Percentiles rank a stretch among this genome's conserved stretches.
phyloP scores from a whole-genome alignment of 768 basidiomycete species.

The Podaxis pistillaris region DNA sequence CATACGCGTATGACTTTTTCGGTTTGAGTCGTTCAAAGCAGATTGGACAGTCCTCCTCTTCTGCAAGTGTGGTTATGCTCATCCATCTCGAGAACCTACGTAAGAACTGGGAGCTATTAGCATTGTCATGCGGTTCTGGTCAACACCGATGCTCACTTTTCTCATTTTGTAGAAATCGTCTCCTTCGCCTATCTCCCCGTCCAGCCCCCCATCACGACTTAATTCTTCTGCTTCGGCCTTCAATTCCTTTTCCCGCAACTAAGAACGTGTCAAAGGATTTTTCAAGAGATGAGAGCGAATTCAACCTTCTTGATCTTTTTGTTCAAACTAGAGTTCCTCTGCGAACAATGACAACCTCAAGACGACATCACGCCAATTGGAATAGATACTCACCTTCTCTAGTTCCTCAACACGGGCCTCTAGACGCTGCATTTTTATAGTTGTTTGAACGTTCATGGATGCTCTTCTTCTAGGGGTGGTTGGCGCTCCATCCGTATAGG shows the following conservation, averaged over 20 bases:
- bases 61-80: conserved; percentile 32
- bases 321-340: conserved; percentile 22
- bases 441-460: conserved; percentile 4
- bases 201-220: conserved; percentile 21
- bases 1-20: conserved; percentile 35
- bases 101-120: conserved; percentile 31
- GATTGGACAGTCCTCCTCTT: conserved; percentile 37
- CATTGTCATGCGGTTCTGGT: not conserved
- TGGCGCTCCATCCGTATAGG: conserved; percentile 2
- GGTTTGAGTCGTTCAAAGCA: conserved; percentile 34
- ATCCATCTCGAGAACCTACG: conserved; percentile 39
- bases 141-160: conserved; percentile 29
- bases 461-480: conserved; percentile 8
- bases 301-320: conserved; percentile 25
- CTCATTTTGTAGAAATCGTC: conserved; percentile 38
- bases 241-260: conserved; percentile 30
- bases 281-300: not conserved
- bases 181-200: conserved; percentile 24
- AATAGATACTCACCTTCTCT: conserved; percentile 16
- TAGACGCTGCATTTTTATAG: conserved; percentile 9
- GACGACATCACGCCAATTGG: not conserved
- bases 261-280: not conserved
- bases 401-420: conserved; percentile 17
- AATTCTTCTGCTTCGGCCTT: conserved; percentile 38
- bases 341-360: not conserved